A percentile compares a stretch with the other conserved stretches of the same genome.
phyloP scores from a whole-genome alignment of 371 early-diverging fungal species.

The Rhizopus stolonifer region DNA sequence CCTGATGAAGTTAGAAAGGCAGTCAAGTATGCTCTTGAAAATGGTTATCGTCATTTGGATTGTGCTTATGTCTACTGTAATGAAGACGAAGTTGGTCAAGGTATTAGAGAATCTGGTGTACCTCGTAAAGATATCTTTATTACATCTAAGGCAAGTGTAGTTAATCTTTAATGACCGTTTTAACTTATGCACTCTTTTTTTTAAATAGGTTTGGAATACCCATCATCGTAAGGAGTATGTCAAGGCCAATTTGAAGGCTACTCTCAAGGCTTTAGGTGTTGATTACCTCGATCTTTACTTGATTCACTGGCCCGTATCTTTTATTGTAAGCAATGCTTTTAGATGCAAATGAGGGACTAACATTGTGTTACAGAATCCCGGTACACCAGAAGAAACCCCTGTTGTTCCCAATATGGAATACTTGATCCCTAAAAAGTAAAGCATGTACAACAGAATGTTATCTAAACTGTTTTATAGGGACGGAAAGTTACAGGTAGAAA shows the following conservation, averaged over 20 bases:
- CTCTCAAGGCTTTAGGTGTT: constrained; percentile 71
- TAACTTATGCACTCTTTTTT: constrained; percentile 20
- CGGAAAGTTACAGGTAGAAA: constrained; percentile 39
- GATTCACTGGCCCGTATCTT: constrained; percentile 71
- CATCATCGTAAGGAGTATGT: constrained; percentile 73
- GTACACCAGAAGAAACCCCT: constrained; percentile 36
- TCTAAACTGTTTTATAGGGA: constrained; percentile 16
- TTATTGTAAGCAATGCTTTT: constrained; percentile 35
- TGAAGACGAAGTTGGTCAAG: constrained; percentile 84
- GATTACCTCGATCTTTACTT: constrained; percentile 91
- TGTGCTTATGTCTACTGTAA: constrained; percentile 76
- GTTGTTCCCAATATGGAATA: constrained; percentile 32
- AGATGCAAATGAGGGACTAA: too few species aligned
- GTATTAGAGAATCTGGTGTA: constrained; percentile 55
- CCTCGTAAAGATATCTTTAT: constrained; percentile 78
- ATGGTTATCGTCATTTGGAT: constrained; percentile 79
- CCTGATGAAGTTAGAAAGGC: constrained; percentile 58
- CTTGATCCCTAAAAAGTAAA: constrained; percentile 36
- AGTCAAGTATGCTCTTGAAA: constrained; percentile 55
- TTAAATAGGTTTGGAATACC: constrained; percentile 87
- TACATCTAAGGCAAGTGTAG: constrained; percentile 68
- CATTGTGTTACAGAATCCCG: constrained; percentile 34
- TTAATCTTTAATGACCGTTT: constrained; percentile 9
- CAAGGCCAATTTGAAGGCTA: constrained; percentile 58
- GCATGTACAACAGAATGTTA: neutral